Evolutionary conservation across 306 rosid genomes (phyloP).

Genomic region (Fragaria iinumae): DNA sequence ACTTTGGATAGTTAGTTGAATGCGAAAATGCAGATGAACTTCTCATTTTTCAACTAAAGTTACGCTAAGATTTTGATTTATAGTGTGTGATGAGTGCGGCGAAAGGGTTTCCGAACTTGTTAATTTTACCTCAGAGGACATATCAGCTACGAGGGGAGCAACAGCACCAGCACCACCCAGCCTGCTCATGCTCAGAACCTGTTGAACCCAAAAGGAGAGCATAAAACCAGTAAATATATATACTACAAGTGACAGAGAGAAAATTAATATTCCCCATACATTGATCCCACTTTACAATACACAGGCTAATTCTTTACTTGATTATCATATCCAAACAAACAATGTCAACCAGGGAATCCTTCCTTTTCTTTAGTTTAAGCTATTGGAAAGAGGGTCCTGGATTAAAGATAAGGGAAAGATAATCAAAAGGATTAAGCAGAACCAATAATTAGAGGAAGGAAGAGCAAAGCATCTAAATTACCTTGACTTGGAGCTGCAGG

Average conservation of each 20-base stretch:
- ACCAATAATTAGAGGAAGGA: neutral
- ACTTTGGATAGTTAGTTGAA: neutral
- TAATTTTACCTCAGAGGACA: constrained; percentile 63
- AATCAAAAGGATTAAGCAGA: neutral
- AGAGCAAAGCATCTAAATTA: constrained; percentile 25
- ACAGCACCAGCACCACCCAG: constrained; percentile 95
- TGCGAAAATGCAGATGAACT: too few species aligned
- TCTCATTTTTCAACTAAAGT: too few species aligned
- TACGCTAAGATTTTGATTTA: too few species aligned
- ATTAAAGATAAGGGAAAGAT: neutral
- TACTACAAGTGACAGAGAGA: neutral
- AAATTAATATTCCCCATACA: neutral
- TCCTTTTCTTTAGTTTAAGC: constrained; percentile 10
- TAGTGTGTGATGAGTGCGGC: neutral
- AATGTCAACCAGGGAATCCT: constrained; percentile 37
- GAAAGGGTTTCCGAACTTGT: neutral
- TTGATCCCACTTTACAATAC: neutral
- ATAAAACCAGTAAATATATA: neutral
- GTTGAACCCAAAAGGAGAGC: neutral
- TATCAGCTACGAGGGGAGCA: constrained; percentile 84
- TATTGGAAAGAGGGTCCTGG: neutral
- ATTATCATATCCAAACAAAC: constrained; percentile 8
- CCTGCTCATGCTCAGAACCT: constrained; percentile 99
- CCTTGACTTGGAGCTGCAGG: constrained; percentile 98
- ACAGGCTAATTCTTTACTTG: neutral